Conservation (phyloP, 805 yeast genomes). For the Cyberlindnera galapagoensis region DNA sequence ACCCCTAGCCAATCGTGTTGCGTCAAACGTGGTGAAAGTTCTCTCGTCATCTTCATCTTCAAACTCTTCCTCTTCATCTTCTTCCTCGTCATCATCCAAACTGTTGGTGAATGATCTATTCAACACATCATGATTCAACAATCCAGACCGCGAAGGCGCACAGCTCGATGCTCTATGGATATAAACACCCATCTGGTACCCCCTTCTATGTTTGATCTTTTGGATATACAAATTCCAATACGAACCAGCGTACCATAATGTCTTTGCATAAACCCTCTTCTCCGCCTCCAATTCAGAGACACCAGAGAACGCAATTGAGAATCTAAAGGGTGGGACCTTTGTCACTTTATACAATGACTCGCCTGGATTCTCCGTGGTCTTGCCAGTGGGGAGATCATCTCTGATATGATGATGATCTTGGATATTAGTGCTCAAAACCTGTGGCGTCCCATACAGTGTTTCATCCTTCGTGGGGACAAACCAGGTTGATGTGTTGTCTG, state of each 20-base stretch:
- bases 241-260: slow-evolving; percentile 57
- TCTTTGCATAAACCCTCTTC: slow-evolving; percentile 42
- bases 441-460: slow-evolving; percentile 40
- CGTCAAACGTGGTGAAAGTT: too few relatives aligned
- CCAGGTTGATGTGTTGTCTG: slow-evolving; percentile 28
- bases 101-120: slow-evolving; percentile 3
- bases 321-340: slow-evolving; percentile 46
- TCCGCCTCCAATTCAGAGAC: slow-evolving; percentile 38
- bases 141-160: slow-evolving; percentile 32
- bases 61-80: slow-evolving; percentile 9
- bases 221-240: slow-evolving; percentile 53
- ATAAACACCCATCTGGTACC: slow-evolving; percentile 50
- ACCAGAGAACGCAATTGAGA: slow-evolving; percentile 45
- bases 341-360: slow-evolving; percentile 29
- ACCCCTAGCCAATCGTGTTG: too few relatives aligned
- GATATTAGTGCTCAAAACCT: slow-evolving; percentile 26
- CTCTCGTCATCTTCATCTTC: slow-evolving; percentile 5
- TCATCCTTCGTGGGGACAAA: slow-evolving; percentile 42
- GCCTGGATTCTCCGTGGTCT: slow-evolving; percentile 16
- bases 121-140: slow-evolving; percentile 33
- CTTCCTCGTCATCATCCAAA: slow-evolving; percentile 11
- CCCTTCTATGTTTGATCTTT: slow-evolving; percentile 35
- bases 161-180: slow-evolving; percentile 42
- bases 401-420: slow-evolving; percentile 19
- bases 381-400: slow-evolving; percentile 16